These are phyloP conservation scores for Dactylella cylindrospora DNA, from an alignment of 2,329 filamentous ascomycete species.

Conservation along the genomic window DNA sequence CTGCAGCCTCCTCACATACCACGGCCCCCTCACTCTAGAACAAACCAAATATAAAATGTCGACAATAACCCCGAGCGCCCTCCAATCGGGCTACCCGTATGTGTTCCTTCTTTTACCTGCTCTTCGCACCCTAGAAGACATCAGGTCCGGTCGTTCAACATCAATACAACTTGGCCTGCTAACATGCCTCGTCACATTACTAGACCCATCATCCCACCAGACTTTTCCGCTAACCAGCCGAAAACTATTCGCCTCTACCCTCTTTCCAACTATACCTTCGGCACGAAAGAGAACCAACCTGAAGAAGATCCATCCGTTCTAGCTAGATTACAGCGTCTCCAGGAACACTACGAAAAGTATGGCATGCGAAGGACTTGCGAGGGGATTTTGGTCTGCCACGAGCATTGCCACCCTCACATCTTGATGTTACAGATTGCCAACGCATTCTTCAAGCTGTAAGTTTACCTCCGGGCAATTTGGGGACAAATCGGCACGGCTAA, in stretches of 20 bases:
- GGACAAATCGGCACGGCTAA: not conserved
- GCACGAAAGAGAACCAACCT: slow-evolving; percentile 95
- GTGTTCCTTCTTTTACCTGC: slow-evolving; percentile 2
- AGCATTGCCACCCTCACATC: slow-evolving; percentile 98
- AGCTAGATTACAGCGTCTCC: slow-evolving; percentile 86
- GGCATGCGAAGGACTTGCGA: slow-evolving; percentile 98
- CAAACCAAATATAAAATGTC: too few relatives aligned
- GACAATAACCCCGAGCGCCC: slow-evolving; percentile 1
- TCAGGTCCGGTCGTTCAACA: not conserved
- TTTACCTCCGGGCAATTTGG: slow-evolving; percentile 14
- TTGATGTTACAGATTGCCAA: slow-evolving; percentile 99
- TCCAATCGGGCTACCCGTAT: slow-evolving; percentile 31
- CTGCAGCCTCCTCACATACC: too few relatives aligned
- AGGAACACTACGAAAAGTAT: slow-evolving; percentile 87
- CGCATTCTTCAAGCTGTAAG: slow-evolving; percentile 92
- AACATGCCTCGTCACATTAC: slow-evolving; percentile 3
- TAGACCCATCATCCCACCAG: slow-evolving; percentile 71
- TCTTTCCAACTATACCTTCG: slow-evolving; percentile 97
- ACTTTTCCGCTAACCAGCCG: slow-evolving; percentile 88
- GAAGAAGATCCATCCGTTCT: slow-evolving; percentile 97
- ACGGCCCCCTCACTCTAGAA: too few relatives aligned
- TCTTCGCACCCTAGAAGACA: not conserved
- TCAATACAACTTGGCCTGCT: slow-evolving; percentile 7
- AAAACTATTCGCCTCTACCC: slow-evolving; percentile 88
- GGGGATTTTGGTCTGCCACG: slow-evolving; percentile 94